These are phyloP conservation scores for Ilex asprella DNA, from an alignment of 257 asterid genomes.

Conservation along the genomic window DNA sequence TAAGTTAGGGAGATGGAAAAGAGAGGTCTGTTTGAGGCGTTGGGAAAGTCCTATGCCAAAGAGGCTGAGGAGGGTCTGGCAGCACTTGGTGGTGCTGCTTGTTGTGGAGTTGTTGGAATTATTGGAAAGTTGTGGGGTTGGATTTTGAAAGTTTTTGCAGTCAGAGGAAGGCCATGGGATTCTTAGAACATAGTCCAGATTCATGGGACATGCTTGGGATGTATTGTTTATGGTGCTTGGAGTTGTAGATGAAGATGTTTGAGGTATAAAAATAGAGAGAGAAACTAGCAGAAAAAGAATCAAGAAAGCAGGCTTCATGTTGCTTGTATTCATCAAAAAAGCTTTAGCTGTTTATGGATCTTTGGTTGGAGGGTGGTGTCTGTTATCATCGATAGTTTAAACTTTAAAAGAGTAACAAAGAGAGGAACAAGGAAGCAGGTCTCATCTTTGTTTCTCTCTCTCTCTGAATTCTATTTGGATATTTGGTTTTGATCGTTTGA, in stretches of 20 bases:
- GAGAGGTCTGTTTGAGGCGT: conserved; percentile 46
- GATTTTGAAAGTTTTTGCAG: conserved; percentile 24
- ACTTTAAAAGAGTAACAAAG: too few relatives aligned
- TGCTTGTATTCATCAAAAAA: not conserved
- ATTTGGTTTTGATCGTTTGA: too few relatives aligned
- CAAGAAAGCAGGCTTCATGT: conserved; percentile 32
- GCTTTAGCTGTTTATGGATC: too few relatives aligned
- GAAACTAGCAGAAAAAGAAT: conserved; percentile 15
- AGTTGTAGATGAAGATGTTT: conserved; percentile 9
- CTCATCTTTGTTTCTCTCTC: too few relatives aligned
- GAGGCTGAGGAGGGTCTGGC: conserved; percentile 69
- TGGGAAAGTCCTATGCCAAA: conserved; percentile 54
- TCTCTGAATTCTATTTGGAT: too few relatives aligned
- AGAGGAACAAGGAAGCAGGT: too few relatives aligned
- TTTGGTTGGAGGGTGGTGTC: too few relatives aligned
- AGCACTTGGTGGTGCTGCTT: conserved; percentile 29
- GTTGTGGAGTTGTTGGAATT: conserved; percentile 12
- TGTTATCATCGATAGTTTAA: too few relatives aligned
- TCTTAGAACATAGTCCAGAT: conserved; percentile 48
- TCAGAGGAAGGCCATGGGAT: conserved; percentile 66
- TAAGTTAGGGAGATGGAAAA: conserved; percentile 48
- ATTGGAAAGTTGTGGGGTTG: conserved; percentile 15
- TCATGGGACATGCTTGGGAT: conserved; percentile 54
- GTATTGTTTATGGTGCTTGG: conserved; percentile 8
- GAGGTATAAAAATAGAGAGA: conserved; percentile 11